Base-by-base conservation (phyloP, 2,329 filamentous ascomycete genomes). In the Pseudogymnoascus sp. region DNA sequence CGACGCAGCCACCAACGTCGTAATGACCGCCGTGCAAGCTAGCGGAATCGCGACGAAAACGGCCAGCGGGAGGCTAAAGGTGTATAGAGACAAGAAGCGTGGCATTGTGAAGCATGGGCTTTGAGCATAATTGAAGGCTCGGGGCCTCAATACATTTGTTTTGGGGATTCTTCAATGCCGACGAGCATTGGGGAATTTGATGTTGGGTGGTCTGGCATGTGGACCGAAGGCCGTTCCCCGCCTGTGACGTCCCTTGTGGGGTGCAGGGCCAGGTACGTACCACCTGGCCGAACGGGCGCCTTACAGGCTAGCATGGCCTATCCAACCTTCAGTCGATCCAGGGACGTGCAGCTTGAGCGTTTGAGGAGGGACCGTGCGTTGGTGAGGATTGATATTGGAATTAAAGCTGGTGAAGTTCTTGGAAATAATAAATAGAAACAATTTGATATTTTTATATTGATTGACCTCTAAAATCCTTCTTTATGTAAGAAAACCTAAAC, bases 1-100 rank as follows among this genome's bases (percentile, higher is more conserved):
- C 39, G 82, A 78, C 67, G 87, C 83, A 41, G 87, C 85, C 60
- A 89, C 69, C 4, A 79, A 80, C 63, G 86, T 85, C 34, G 87
- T 90, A 67, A 89, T 75, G 67, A 80, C 82, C 62, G 87, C 87
- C 63, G 86, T 82, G 61, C 89, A 72, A 68, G 84, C 80, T 62
- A 90, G 79, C 7, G 87, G 87, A 11, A 89, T 75, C 21, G 85
- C 86, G 70, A 87, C 78, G 67, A 88, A 67, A 70, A 85, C 79
- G 68, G 89, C 77, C 70, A 88, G 80, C n/a, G 86, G 85, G 62
- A 88, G 78, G 62, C 86, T 76, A 60, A 89, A 73, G 68, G 79
- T 76, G 72, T 85, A 81, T 65, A 83, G 73, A 23, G 83, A 82
- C 61, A 80, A 84, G 70, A 85, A 75, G 62, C 83, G 73, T 51